Conservation (phyloP, 108 stramenopile species). For the Aurantiochytrium sp. region DNA sequence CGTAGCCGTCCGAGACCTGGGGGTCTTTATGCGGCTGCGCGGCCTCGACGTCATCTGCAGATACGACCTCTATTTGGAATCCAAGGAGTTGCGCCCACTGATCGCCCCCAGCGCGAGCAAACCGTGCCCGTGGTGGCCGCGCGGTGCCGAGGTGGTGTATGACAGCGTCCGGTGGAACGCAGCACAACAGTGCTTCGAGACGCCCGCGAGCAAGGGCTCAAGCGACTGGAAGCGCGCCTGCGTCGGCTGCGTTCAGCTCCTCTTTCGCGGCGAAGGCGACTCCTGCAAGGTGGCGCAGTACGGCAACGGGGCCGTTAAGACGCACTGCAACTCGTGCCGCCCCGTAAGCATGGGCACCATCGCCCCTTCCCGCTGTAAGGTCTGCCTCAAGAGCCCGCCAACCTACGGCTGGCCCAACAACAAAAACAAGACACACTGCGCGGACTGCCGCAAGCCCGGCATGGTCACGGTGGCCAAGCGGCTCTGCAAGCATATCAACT, state of each 20-base stretch:
- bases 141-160: neutral
- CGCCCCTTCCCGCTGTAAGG: neutral
- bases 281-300: neutral
- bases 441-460: neutral
- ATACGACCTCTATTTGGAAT: neutral
- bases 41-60: neutral
- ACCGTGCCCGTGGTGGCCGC: neutral
- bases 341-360: neutral
- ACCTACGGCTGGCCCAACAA: conserved; percentile 20
- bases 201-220: neutral
- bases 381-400: neutral
- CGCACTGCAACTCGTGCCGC: neutral
- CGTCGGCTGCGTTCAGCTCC: neutral
- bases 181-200: neutral
- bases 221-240: conserved; percentile 19
- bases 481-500: neutral
- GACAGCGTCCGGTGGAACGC: neutral
- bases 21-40: neutral
- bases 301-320: neutral
- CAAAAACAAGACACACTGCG: conserved; percentile 22
- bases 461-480: neutral
- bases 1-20: neutral
- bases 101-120: neutral
- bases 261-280: neutral
- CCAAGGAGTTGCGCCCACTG: neutral